Percentiles rank a stretch among this genome's conserved stretches.
Conservation (phyloP, 352 stramenopile genomes). For the Globisporangium solare region DNA sequence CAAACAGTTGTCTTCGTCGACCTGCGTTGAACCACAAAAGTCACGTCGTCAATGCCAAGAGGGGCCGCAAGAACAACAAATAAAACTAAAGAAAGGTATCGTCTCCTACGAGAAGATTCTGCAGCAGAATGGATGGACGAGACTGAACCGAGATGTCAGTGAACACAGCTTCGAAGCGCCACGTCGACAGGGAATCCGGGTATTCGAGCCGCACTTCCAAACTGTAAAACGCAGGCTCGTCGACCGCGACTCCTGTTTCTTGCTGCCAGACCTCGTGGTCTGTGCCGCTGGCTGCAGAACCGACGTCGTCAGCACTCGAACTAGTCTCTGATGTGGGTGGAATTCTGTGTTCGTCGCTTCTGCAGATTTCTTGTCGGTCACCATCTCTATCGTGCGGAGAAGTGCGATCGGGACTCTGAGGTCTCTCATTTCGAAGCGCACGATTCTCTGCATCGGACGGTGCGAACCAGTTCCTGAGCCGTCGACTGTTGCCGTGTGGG, state of each 20-base stretch:
- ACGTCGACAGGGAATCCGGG: constrained; percentile 26
- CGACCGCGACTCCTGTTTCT: constrained; percentile 11
- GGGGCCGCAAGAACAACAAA: background rate
- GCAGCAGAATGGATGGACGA: constrained; percentile 25
- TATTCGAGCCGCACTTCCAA: constrained; percentile 48
- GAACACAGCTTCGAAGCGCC: constrained; percentile 45
- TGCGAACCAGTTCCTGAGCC: constrained; percentile 10
- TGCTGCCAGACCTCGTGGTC: background rate
- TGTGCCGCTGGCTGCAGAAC: no score
- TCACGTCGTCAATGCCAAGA: background rate
- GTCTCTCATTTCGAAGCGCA: background rate
- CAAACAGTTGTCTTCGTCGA: constrained; percentile 39
- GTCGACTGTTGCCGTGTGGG: background rate
- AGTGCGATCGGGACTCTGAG: no score
- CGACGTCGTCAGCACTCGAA: background rate
- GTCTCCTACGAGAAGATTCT: constrained; percentile 30
- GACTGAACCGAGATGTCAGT: constrained; percentile 29
- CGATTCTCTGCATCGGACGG: constrained; percentile 4
- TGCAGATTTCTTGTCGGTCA: no score
- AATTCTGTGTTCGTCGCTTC: no score
- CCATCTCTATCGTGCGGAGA: no score
- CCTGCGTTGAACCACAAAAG: constrained; percentile 15
- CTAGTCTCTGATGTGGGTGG: background rate
- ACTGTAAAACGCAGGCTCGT: constrained; percentile 44
- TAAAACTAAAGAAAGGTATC: background rate